Evolutionary conservation across 495 filamentous ascomycete species (phyloP), one percentile per base, ranked within the genome.

Genomic region (Trichoderma gamsii): DNA sequence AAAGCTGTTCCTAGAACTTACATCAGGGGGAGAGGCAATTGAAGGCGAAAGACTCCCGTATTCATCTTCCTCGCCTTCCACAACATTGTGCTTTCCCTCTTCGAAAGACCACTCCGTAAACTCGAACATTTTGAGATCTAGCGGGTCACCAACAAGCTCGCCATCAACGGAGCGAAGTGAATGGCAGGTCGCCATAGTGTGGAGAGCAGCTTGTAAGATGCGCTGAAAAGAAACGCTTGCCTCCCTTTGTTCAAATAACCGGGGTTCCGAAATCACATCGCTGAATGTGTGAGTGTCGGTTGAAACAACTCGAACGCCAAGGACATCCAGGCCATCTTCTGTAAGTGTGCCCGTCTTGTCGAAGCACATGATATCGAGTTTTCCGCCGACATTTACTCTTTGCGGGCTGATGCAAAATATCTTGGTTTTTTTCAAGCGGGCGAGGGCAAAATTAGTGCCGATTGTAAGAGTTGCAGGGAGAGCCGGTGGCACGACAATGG

Each of bases 381-480:
- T 98, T 7, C 96, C 96, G 18, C 91, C 94, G 32, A 99, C 91
- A 73, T 98, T 98, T 51, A 99, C 93, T 70, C 88, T 86, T 74
- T 99, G 96, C 1, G 96, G 96, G 71, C 93, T 97, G 69, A 97
- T 99, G 75, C 96, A 99, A 72, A 96, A 99, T 59, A 99, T 97
- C 32, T 90, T 82, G 72, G 95, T 92, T 69, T 86, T 84, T 77
- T 90, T 97, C 29, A 99, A 82, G 25, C 96, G 86, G 6, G 88
- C 88, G 21, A 98, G 82, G 12, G 96, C 96, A 77, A 98, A 99
- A 76, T 92, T 97, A 7, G 92, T 97, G 44, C 96, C 96, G 71
- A 99, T 98, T 8, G 91, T 95, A 66, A 99, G 82, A 7, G 96
- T 99, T 41, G 96, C 96, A 9, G 96, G 96, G n/a, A 99, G 79